phyloP scores from a whole-genome alignment of 2,329 filamentous ascomycete species.

The Lecanicillium sp. region DNA sequence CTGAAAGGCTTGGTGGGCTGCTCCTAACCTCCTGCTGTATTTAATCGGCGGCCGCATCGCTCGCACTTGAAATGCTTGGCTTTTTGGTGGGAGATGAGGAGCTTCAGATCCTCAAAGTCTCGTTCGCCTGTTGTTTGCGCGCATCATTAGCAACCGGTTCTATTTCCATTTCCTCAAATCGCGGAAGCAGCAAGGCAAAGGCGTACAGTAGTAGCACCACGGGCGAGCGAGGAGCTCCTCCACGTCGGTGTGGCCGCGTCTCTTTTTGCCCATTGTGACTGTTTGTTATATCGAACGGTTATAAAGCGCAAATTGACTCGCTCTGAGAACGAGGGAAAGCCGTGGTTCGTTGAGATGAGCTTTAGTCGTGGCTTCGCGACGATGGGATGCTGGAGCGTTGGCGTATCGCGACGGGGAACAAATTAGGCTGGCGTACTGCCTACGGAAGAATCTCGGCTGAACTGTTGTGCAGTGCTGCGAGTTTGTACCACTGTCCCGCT shows the following conservation, averaged over 20 bases:
- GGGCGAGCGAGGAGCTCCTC: slow-evolving; percentile 82
- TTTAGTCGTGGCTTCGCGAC: not conserved
- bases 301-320: not conserved
- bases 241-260: slow-evolving; percentile 76
- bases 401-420: slow-evolving; percentile 4
- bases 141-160: slow-evolving; percentile 13
- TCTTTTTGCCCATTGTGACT: slow-evolving; percentile 75
- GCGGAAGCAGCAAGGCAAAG: not conserved
- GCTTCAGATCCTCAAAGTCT: slow-evolving; percentile 95
- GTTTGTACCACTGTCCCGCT: too few species aligned
- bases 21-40: slow-evolving; percentile 81
- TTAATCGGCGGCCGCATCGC: slow-evolving; percentile 77
- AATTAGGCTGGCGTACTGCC: not conserved
- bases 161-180: not conserved
- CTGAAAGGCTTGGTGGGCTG: too few species aligned
- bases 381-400: not conserved
- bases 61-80: slow-evolving; percentile 99
- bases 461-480: too few species aligned
- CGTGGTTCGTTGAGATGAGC: too few species aligned
- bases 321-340: too few species aligned
- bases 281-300: slow-evolving; percentile 29
- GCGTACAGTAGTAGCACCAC: slow-evolving; percentile 94
- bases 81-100: slow-evolving; percentile 94
- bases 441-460: slow-evolving; percentile 11
- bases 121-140: slow-evolving; percentile 78